These are phyloP conservation scores for Chaetomidium leptoderma DNA, from an alignment of 495 filamentous ascomycete species.

Conservation along the genomic window DNA sequence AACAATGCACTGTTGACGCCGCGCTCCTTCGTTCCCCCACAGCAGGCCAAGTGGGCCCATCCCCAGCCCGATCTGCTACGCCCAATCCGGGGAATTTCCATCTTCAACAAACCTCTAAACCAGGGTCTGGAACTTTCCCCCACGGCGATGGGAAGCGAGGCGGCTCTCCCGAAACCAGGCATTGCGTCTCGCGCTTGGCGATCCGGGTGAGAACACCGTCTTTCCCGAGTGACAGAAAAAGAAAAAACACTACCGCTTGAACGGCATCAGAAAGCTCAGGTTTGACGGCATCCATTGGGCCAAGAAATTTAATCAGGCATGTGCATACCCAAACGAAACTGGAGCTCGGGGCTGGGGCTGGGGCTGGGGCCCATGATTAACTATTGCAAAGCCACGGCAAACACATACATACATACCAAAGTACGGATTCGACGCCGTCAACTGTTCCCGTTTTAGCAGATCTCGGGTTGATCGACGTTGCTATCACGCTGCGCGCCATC, in stretches of 20 bases:
- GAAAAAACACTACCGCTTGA: not conserved
- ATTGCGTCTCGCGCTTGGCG: slow-evolving; percentile 6
- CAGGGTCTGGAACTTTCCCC: not conserved
- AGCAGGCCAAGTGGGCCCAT: not conserved
- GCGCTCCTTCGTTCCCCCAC: too few relatives aligned
- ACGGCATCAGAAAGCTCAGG: not conserved
- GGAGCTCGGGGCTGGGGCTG: not conserved
- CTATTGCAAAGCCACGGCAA: not conserved
- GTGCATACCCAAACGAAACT: too few relatives aligned
- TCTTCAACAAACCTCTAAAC: not conserved
- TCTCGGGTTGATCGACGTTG: not conserved
- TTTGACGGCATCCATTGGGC: not conserved
- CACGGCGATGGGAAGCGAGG: not conserved
- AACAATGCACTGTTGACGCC: too few relatives aligned
- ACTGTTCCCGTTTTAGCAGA: not conserved
- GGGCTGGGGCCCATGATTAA: not conserved
- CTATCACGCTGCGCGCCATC: not conserved
- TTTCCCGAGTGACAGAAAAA: not conserved
- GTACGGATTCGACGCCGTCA: too few relatives aligned
- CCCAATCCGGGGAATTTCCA: slow-evolving; percentile 3
- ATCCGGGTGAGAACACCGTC: not conserved
- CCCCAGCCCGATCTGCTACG: not conserved
- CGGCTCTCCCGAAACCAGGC: not conserved
- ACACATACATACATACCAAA: not conserved
- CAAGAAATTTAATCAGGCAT: too few relatives aligned